Percentiles rank a stretch among this genome's conserved stretches.
These are phyloP conservation scores for Bryoerythrophyllum caledonicum DNA, from an alignment of 225 moss, liverwort and hornwort genomes.

Conservation along the genomic window DNA sequence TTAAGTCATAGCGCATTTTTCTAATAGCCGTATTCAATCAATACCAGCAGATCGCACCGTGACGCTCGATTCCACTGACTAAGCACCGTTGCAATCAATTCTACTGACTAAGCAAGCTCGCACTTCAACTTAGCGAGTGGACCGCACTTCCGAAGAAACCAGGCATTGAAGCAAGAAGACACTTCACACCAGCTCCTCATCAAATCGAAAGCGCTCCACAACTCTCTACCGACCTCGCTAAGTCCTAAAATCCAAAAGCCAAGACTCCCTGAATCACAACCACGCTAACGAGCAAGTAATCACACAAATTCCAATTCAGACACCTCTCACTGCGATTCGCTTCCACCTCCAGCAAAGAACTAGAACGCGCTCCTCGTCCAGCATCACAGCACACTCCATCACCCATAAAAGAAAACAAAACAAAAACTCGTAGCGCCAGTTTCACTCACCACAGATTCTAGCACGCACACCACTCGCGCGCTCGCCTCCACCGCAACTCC, in stretches of 20 bases:
- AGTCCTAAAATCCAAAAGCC: slow-evolving; percentile 17
- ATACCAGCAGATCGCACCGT: slow-evolving; percentile 13
- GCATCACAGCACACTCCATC: slow-evolving; percentile 14
- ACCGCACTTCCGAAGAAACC: too few species aligned
- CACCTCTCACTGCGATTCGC: slow-evolving; percentile 1
- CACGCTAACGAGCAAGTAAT: slow-evolving; percentile 17
- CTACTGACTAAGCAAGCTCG: slow-evolving; percentile 9
- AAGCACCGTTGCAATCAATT: slow-evolving; percentile 3
- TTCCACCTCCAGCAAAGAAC: slow-evolving; percentile 10
- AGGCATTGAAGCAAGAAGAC: background rate
- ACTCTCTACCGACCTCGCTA: slow-evolving; percentile 10
- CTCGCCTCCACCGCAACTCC: slow-evolving; percentile 1
- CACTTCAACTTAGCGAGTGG: background rate
- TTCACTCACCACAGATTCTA: slow-evolving; percentile 36
- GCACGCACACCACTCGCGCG: slow-evolving; percentile 21
- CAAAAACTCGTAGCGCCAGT: slow-evolving; percentile 17
- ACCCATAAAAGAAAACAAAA: background rate
- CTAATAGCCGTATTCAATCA: background rate
- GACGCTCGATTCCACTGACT: background rate
- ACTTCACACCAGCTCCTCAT: slow-evolving; percentile 18
- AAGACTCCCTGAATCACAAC: background rate
- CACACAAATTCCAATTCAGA: slow-evolving; percentile 7
- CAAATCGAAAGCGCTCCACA: slow-evolving; percentile 10
- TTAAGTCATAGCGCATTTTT: slow-evolving; percentile 10
- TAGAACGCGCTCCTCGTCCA: slow-evolving; percentile 6